These are phyloP conservation scores for Globisporangium spinosum DNA, from an alignment of 352 stramenopile genomes.

Conservation along the genomic window DNA sequence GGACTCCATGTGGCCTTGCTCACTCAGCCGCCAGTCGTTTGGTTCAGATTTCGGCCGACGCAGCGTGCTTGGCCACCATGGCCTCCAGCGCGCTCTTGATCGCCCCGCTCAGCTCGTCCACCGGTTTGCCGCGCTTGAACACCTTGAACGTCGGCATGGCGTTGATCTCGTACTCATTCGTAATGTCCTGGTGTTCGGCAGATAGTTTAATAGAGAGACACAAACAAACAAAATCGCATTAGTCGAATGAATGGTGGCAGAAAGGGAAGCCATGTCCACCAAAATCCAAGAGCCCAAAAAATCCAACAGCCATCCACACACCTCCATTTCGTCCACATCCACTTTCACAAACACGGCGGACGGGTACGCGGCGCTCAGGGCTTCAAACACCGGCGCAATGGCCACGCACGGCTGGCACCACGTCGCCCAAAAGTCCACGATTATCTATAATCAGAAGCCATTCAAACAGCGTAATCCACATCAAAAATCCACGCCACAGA, in stretches of 20 bases:
- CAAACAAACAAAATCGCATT: background rate
- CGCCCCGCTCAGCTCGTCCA: conserved; percentile 84
- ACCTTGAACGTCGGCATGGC: conserved; percentile 93
- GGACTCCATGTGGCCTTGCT: background rate
- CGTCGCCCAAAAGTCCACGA: conserved; percentile 84
- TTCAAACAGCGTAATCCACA: conserved; percentile 15
- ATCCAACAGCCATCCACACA: conserved; percentile 9
- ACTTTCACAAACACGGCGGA: conserved; percentile 65
- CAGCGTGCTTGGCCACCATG: conserved; percentile 46
- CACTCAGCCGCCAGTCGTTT: background rate
- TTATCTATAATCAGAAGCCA: conserved; percentile 32
- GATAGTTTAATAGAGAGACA: background rate
- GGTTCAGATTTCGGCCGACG: background rate
- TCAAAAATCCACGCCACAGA: background rate
- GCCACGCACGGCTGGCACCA: conserved; percentile 83
- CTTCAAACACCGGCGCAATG: conserved; percentile 76
- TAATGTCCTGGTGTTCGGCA: conserved; percentile 37
- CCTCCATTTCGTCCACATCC: conserved; percentile 73
- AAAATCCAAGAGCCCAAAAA: conserved; percentile 4
- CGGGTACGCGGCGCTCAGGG: conserved; percentile 53
- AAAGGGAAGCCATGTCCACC: background rate
- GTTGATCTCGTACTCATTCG: conserved; percentile 60
- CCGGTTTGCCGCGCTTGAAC: conserved; percentile 86
- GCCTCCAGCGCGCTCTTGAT: conserved; percentile 55
- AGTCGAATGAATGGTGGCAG: background rate